Base-by-base conservation (phyloP, 2,329 filamentous ascomycete species). In the Trichoderma koningiopsis region DNA sequence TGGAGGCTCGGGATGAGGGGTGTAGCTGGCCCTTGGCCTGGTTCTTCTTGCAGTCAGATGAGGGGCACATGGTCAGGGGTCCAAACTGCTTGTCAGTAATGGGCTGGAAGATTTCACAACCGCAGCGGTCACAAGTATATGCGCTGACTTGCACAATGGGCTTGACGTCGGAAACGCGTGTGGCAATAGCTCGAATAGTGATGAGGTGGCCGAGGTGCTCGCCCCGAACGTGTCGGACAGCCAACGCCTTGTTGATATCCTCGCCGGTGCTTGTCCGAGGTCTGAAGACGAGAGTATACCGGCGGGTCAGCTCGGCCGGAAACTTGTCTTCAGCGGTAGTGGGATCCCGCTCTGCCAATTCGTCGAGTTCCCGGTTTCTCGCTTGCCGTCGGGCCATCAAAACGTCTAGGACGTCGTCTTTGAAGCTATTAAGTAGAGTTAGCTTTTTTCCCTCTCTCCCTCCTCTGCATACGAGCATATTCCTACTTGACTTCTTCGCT, bases 201-300 rank as follows among this genome's bases (percentile, higher is more conserved):
- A 99, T 98, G 72, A 99, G 87, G 75, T 92, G 90, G 59, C 96
- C 96, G 2, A 99, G 87, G 79, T 99, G 93, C 75, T 97, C 94
- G 74, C 95, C 96, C 53, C 92, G 90, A 35, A 99, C 93, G 77
- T 98, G 90, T 73, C 96, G 91, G 35, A 99, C 96, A n/a, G 96
- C 94, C 70, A 98, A 83, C 1, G 89, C 84, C 77, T 90, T 91
- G 57, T 82, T 77, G 2, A 84, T 83, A 63, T 87, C 87, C 75
- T 91, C 90, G 8, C 86, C 86, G 10, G 90, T 89, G 4, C 90
- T 87, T n/a, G 92, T 92, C 71, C 92, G 86, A 24, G 96, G 95
- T 83, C 97, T 97, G 85, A 99, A 97, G 78, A 96, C 95, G 69
- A 99, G 88, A 0, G 94, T 97, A 81, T 99, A 99, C 78, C 96